Percentiles rank a stretch among this genome's conserved stretches.
Evolutionary conservation across 1,139 yeast genomes (phyloP).

Genomic region (Debaryomyces robertsiae): DNA sequence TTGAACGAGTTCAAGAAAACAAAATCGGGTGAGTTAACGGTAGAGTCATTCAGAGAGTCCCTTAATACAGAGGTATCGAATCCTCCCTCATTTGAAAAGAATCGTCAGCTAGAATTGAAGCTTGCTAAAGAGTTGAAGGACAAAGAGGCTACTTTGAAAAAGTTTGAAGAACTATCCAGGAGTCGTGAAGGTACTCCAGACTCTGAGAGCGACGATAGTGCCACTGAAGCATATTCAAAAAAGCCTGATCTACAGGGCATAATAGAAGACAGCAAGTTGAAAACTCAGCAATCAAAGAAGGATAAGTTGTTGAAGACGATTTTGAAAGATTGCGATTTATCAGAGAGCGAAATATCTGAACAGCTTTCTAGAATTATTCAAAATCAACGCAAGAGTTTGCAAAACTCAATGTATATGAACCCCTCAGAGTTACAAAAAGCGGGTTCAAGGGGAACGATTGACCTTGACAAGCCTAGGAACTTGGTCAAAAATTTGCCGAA

Average conservation of each 20-base stretch:
- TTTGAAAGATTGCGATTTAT: constrained; percentile 29
- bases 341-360: constrained; percentile 18
- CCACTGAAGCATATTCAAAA: constrained; percentile 1
- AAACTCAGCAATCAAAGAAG: constrained; percentile 20
- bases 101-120: constrained; percentile 37
- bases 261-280: constrained; percentile 11
- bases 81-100: constrained; percentile 81
- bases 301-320: constrained; percentile 23
- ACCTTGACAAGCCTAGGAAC: constrained; percentile 55
- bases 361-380: constrained; percentile 26
- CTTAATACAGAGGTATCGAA: constrained; percentile 50
- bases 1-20: constrained; percentile 85
- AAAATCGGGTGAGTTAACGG: constrained; percentile 69
- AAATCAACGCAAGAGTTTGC: constrained; percentile 24
- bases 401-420: constrained; percentile 22
- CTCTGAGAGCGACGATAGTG: constrained; percentile 8
- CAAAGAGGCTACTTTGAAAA: constrained; percentile 36
- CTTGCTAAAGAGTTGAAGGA: constrained; percentile 28
- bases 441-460: constrained; percentile 25
- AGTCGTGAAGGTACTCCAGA: constrained; percentile 13
- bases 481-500: constrained; percentile 55
- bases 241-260: constrained; percentile 6
- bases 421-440: constrained; percentile 25
- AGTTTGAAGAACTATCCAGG: constrained; percentile 19
- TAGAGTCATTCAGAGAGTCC: constrained; percentile 65